These are phyloP conservation scores for Fagopyrum tataricum DNA, from an alignment of 148 eudicot species.

Conservation along the genomic window DNA sequence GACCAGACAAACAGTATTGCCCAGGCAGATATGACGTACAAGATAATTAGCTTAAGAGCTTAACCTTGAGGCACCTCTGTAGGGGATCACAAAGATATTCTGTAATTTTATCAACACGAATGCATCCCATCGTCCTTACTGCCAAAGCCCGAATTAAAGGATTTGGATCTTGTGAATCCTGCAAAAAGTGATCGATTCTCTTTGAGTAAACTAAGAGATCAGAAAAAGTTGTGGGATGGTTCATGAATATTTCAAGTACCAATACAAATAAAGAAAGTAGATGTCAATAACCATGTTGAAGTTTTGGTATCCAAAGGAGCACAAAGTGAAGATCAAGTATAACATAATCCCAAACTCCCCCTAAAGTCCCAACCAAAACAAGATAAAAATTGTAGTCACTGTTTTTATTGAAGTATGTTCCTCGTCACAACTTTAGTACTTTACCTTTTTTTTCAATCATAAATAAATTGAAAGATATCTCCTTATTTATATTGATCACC, in stretches of 20 bases:
- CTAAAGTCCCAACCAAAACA: not conserved
- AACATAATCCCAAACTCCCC: not conserved
- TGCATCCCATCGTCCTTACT: conserved; percentile 99
- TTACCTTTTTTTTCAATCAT: not conserved
- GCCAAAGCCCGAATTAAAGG: conserved; percentile 97
- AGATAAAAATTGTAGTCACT: not conserved
- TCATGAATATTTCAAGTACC: not conserved
- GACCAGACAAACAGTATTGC: not conserved
- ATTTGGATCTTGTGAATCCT: conserved; percentile 99
- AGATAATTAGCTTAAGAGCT: too few relatives aligned
- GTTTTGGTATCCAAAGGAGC: not conserved
- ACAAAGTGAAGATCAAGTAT: not conserved
- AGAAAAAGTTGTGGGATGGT: conserved; percentile 3
- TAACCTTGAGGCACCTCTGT: conserved; percentile 97
- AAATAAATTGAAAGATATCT: not conserved
- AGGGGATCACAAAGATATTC: conserved; percentile 98
- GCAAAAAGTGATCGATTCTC: conserved; percentile 20
- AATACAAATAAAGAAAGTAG: not conserved
- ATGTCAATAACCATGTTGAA: not conserved
- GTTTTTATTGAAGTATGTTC: not conserved
- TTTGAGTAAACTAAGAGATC: not conserved
- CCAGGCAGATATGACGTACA: not conserved
- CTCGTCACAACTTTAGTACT: not conserved
- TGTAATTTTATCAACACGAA: conserved; percentile 96
- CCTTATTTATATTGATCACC: not conserved